These are phyloP conservation scores for Sanghuangporus weigelae DNA, from an alignment of 1,284 basidiomycete species.

Conservation along the genomic window DNA sequence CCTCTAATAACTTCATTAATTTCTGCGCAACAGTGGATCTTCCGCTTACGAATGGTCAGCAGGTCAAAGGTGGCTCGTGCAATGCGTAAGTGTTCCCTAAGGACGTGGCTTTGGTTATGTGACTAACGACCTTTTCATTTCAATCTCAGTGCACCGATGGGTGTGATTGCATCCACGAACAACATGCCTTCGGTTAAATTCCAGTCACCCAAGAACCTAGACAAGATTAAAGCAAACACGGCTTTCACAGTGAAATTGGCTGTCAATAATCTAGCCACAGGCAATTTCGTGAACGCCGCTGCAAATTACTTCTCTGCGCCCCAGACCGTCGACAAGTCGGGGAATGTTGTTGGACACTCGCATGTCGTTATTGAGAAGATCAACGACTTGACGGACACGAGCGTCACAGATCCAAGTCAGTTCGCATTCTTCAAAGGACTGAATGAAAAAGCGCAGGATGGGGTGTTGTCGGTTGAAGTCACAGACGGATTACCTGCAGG, in stretches of 20 bases:
- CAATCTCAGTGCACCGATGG: slow-evolving; percentile 38
- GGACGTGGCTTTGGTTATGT: neutral
- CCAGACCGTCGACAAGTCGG: slow-evolving; percentile 34
- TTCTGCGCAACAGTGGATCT: slow-evolving; percentile 35
- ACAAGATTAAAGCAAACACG: slow-evolving; percentile 38
- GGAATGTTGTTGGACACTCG: slow-evolving; percentile 48
- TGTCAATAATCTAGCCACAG: slow-evolving; percentile 40
- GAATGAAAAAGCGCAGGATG: slow-evolving; percentile 39
- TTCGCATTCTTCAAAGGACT: slow-evolving; percentile 64
- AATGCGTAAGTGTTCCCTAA: slow-evolving; percentile 33
- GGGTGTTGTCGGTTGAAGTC: slow-evolving; percentile 43
- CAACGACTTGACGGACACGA: slow-evolving; percentile 37
- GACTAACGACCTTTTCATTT: neutral
- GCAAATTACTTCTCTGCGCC: slow-evolving; percentile 47
- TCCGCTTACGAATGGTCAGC: slow-evolving; percentile 41
- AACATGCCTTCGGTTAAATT: slow-evolving; percentile 56
- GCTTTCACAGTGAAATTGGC: slow-evolving; percentile 46
- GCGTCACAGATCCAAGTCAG: slow-evolving; percentile 40
- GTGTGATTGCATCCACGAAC: slow-evolving; percentile 39
- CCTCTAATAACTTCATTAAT: slow-evolving; percentile 52
- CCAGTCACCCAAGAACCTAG: slow-evolving; percentile 42
- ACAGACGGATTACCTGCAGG: slow-evolving; percentile 49
- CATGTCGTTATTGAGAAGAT: slow-evolving; percentile 54
- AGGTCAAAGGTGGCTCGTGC: slow-evolving; percentile 49
- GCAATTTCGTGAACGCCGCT: slow-evolving; percentile 51